A percentile compares a stretch with the other conserved stretches of the same genome.
Evolutionary conservation across 1,284 basidiomycete species (phyloP).

Genomic region (Ustilago trichophora): DNA sequence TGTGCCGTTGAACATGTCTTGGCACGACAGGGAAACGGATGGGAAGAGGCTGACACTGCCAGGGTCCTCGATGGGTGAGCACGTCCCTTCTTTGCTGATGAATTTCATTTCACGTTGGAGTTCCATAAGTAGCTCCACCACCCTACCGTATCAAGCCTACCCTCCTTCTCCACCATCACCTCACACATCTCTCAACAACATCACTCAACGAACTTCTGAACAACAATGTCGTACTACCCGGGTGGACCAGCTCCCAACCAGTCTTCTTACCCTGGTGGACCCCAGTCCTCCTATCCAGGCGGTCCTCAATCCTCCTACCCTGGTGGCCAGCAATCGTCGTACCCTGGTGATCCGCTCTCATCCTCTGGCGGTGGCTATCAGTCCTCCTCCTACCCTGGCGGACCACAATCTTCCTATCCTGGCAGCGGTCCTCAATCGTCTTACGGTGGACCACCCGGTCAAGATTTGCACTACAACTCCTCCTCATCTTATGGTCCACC

Average conservation of each 20-base stretch:
- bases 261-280: conserved; percentile 19
- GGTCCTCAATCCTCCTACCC: conserved; percentile 26
- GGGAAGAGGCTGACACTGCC: too few species aligned
- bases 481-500: conserved; percentile 8
- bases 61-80: too few species aligned
- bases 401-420: conserved; percentile 23
- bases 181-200: not conserved
- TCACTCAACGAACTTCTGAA: too few species aligned
- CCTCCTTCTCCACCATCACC: not conserved
- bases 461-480: conserved; percentile 28
- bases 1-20: too few species aligned
- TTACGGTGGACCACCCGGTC: too few species aligned
- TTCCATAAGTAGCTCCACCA: conserved; percentile 6
- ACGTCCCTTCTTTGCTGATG: too few species aligned
- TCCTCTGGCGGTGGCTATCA: too few species aligned
- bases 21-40: too few species aligned
- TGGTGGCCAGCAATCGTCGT: conserved; percentile 19
- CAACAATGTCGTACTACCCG: conserved; percentile 30
- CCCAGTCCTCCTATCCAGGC: conserved; percentile 21
- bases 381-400: conserved; percentile 21
- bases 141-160: too few species aligned
- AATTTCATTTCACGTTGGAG: not conserved
- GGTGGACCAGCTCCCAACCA: conserved; percentile 17
- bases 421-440: conserved; percentile 17
- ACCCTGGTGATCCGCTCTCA: conserved; percentile 22